Conservation (phyloP, 2,329 filamentous ascomycete species). For the Claviceps cyperi region DNA sequence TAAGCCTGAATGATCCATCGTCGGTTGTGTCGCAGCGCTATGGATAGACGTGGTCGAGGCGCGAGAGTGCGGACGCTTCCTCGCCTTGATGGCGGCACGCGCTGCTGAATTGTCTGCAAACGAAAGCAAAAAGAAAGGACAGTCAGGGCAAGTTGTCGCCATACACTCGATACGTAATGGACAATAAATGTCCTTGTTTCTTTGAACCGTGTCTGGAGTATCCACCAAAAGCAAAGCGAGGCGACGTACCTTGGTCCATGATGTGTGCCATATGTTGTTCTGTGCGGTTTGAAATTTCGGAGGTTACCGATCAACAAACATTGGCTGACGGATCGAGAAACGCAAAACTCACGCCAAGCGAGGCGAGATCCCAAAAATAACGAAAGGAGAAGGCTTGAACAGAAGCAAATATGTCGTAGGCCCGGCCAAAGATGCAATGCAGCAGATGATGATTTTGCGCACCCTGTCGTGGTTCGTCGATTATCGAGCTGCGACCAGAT, state of each 20-base stretch:
- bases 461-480: conserved; percentile 15
- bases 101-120: conserved; percentile 16
- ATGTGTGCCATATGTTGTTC: conserved; percentile 4
- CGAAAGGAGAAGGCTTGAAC: conserved; percentile 3
- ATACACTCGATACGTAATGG: conserved; percentile 1
- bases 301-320: conserved; percentile 24
- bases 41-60: conserved; percentile 43
- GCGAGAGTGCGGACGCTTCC: conserved; percentile 38
- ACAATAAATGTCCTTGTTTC: conserved; percentile 2
- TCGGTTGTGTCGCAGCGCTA: conserved; percentile 36
- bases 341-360: conserved; percentile 5
- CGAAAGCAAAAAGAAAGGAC: background rate
- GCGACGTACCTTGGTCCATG: conserved; percentile 24
- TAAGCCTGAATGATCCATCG: conserved; percentile 33
- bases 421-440: conserved; percentile 2
- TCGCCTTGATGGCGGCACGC: conserved; percentile 24
- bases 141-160: conserved; percentile 4
- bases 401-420: conserved; percentile 6
- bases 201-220: conserved; percentile 2
- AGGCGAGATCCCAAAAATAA: conserved; percentile 4
- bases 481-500: conserved; percentile 14
- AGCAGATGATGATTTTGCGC: conserved; percentile 9
- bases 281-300: conserved; percentile 17
- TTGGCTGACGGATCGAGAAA: conserved; percentile 14
- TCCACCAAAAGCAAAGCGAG: conserved; percentile 6